These are phyloP conservation scores for Durotheca rogersii DNA, from an alignment of 495 filamentous ascomycete species.

Conservation along the genomic window DNA sequence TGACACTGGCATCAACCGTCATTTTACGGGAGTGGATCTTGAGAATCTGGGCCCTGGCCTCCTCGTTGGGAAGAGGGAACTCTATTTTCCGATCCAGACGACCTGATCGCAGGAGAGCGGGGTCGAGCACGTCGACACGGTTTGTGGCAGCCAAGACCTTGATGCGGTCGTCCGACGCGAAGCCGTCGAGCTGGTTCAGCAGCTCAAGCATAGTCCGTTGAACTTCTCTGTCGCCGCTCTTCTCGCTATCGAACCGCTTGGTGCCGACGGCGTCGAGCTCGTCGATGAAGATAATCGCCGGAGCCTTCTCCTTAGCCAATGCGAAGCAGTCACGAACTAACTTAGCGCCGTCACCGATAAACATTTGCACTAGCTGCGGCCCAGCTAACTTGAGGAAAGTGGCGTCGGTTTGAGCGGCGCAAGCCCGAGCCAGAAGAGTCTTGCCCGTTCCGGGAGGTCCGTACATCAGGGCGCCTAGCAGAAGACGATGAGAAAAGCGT, in stretches of 20 bases:
- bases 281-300: slow-evolving; percentile 99
- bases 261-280: slow-evolving; percentile 96
- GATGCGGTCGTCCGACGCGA: slow-evolving; percentile 97
- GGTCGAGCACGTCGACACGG: slow-evolving; percentile 95
- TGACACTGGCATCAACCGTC: slow-evolving; percentile 89
- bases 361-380: slow-evolving; percentile 99
- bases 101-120: slow-evolving; percentile 88
- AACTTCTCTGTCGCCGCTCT: slow-evolving; percentile 96
- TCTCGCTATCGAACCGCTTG: slow-evolving; percentile 98
- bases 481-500: slow-evolving; percentile 29
- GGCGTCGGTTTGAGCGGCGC: slow-evolving; percentile 95
- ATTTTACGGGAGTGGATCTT: slow-evolving; percentile 98
- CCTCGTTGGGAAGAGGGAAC: slow-evolving; percentile 98
- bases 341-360: slow-evolving; percentile 98
- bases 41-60: slow-evolving; percentile 94
- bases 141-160: slow-evolving; percentile 99
- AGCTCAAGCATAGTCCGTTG: slow-evolving; percentile 99
- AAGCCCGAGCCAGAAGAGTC: slow-evolving; percentile 94
- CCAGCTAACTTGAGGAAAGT: slow-evolving; percentile 99
- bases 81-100: slow-evolving; percentile 98
- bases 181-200: slow-evolving; percentile 97
- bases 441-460: slow-evolving; percentile 96
- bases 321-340: slow-evolving; percentile 97
- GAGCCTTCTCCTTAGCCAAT: slow-evolving; percentile 95
- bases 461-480: slow-evolving; percentile 92